phyloP scores from a whole-genome alignment of 2,329 filamentous ascomycete species.

The Sporothrix humicola region DNA sequence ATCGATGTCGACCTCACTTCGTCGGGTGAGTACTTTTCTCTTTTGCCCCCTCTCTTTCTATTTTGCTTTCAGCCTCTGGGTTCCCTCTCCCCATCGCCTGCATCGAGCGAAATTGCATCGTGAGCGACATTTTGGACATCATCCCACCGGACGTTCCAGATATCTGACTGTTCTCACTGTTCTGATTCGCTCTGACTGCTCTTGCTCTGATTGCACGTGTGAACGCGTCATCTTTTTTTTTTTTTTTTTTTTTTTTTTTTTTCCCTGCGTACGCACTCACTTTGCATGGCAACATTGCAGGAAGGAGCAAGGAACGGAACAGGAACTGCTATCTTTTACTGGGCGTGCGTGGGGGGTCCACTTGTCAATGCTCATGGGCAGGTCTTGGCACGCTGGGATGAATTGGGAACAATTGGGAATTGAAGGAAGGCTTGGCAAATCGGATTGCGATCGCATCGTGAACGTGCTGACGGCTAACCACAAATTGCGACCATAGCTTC shows the following conservation, averaged over 20 bases:
- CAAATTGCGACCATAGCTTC: constrained; percentile 46
- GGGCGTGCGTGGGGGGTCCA: neutral
- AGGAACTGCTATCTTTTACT: too few relatives aligned
- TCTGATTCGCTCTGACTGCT: too few relatives aligned
- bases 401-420: neutral
- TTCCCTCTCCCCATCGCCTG: neutral
- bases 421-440: constrained; percentile 26
- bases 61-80: neutral
- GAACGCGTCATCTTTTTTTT: constrained; percentile 23
- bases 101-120: neutral
- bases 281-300: too few relatives aligned
- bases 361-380: constrained; percentile 19
- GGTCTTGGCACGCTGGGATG: constrained; percentile 29
- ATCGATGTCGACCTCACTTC: constrained; percentile 35
- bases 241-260: neutral
- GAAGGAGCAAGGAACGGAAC: too few relatives aligned
- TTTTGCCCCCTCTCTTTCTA: neutral
- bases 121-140: neutral
- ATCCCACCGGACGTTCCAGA: neutral
- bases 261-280: neutral
- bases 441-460: constrained; percentile 14
- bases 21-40: constrained; percentile 28
- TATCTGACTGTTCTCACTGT: too few relatives aligned
- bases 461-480: constrained; percentile 23
- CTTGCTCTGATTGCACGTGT: neutral